Conservation (phyloP, 2,329 filamentous ascomycete species). For the Epichloe baconii region DNA sequence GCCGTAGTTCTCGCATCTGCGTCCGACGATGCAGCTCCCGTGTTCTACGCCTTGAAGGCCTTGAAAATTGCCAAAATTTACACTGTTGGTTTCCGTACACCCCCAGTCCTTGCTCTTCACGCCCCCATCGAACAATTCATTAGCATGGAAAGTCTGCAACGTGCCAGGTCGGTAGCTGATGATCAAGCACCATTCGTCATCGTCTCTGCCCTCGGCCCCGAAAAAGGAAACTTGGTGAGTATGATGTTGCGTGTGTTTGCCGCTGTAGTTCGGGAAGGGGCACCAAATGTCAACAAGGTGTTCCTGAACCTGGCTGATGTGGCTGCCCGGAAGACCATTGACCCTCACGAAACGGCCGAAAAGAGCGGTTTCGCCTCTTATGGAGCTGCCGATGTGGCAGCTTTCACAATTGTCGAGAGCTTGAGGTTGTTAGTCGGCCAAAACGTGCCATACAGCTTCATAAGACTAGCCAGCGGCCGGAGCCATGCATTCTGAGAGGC, state of each 20-base stretch:
- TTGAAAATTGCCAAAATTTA: slow-evolving; percentile 68
- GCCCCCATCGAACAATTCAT: slow-evolving; percentile 65
- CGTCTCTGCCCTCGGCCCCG: slow-evolving; percentile 63
- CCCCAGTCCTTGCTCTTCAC: slow-evolving; percentile 46
- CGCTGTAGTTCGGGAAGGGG: slow-evolving; percentile 17
- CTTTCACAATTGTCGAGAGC: slow-evolving; percentile 76
- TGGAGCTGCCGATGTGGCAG: slow-evolving; percentile 64
- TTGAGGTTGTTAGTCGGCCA: slow-evolving; percentile 67
- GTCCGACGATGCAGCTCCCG: slow-evolving; percentile 62
- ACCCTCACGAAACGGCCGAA: slow-evolving; percentile 57
- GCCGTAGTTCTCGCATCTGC: slow-evolving; percentile 63
- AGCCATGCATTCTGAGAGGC: slow-evolving; percentile 13
- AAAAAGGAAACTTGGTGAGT: slow-evolving; percentile 66
- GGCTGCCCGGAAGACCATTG: slow-evolving; percentile 39
- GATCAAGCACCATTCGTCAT: slow-evolving; percentile 62
- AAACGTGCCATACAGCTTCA: slow-evolving; percentile 81
- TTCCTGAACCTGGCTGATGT: slow-evolving; percentile 66
- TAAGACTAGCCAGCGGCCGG: slow-evolving; percentile 52
- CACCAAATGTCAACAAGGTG: slow-evolving; percentile 44
- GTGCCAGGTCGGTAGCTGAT: slow-evolving; percentile 34
- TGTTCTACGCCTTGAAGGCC: slow-evolving; percentile 66
- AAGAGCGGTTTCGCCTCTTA: slow-evolving; percentile 69
- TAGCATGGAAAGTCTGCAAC: slow-evolving; percentile 50
- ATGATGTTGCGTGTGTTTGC: slow-evolving; percentile 66
- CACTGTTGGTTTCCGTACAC: slow-evolving; percentile 66